These are phyloP conservation scores for Suillus ampliporus DNA, from an alignment of 768 basidiomycete species.

Conservation along the genomic window DNA sequence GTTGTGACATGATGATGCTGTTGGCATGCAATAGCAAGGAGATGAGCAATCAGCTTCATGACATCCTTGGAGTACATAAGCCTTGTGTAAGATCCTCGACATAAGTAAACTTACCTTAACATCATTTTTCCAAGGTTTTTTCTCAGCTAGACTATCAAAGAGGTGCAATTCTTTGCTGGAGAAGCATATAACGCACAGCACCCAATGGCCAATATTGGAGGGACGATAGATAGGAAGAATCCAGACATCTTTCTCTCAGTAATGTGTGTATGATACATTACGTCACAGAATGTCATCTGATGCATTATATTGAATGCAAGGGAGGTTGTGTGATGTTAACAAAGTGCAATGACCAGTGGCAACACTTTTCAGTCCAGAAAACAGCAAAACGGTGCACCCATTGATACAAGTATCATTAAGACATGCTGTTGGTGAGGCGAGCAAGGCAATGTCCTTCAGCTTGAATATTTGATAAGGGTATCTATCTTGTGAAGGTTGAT, in stretches of 20 bases:
- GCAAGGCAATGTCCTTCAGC: conserved; percentile 5
- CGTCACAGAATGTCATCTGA: conserved; percentile 29
- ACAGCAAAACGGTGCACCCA: conserved; percentile 14
- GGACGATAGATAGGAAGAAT: conserved; percentile 43
- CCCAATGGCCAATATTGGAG: conserved; percentile 36
- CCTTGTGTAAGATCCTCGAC: neutral
- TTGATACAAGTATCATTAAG: conserved; percentile 19
- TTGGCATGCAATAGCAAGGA: conserved; percentile 9
- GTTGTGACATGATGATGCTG: conserved; percentile 2
- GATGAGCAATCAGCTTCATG: conserved; percentile 12
- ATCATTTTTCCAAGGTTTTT: conserved; percentile 13
- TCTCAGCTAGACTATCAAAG: conserved; percentile 19
- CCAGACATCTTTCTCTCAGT: conserved; percentile 41
- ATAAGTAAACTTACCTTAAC: conserved; percentile 1
- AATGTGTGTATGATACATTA: conserved; percentile 16
- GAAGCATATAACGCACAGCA: conserved; percentile 29
- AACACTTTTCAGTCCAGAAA: neutral
- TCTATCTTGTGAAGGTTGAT: neutral
- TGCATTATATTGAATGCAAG: neutral
- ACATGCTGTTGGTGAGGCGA: conserved; percentile 2
- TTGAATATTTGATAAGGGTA: conserved; percentile 14
- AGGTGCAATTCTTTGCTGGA: conserved; percentile 13
- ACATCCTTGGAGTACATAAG: conserved; percentile 2
- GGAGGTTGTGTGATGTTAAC: conserved; percentile 19
- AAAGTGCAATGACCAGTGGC: neutral